Base-by-base conservation (phyloP, 495 filamentous ascomycete genomes). In the Daldinia loculata region DNA sequence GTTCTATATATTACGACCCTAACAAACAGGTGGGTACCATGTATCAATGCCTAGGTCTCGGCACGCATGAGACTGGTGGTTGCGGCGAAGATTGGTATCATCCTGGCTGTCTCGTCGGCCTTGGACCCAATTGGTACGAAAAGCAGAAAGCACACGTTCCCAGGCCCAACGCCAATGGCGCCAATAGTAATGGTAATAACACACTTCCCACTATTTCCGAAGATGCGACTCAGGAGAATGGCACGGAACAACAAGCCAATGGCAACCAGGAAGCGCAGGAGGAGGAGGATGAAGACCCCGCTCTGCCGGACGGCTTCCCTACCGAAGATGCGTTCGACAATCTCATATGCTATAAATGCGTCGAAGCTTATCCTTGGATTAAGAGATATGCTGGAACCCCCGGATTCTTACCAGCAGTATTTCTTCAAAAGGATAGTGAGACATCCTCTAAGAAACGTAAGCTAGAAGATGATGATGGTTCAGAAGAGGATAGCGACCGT, bases 1-100 rank as follows among this genome's bases (percentile, higher is more conserved):
- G 96, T 75, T 88, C 85, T 29, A 88, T 93, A 73, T 85, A 93
- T 58, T 99, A 99, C 75, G 89, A 96, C 74, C 87, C 93, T 0
- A 82, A 93, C 43, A 82, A 90, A 75, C 93, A 99, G 78, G 94
- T 93, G 71, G 95, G 95, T 2, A 98, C 93, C n/a, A 99, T 99
- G 96, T 98, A 95, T 76, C 96, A 99, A 80, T 99, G 96, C 78
- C 77, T 98, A 2, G 93, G 94, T 0, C 84, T 99, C 4, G 94
- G 93, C 0, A 89, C 88, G 0, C 87, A 87, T 36, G 91, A 91
- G 70, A 89, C 90, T 3, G 93, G 93, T 8, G 94, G 93, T 4
- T 99, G 96, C 80, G 94, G 95, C 4, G 96, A 99, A 82, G 96
- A 99, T 78, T 99, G 96, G 96, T 99, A 93, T 86, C 96, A 99